phyloP scores from a whole-genome alignment of 192 early-diverging fungal genomes.

The Entomortierella chlamydospora region DNA sequence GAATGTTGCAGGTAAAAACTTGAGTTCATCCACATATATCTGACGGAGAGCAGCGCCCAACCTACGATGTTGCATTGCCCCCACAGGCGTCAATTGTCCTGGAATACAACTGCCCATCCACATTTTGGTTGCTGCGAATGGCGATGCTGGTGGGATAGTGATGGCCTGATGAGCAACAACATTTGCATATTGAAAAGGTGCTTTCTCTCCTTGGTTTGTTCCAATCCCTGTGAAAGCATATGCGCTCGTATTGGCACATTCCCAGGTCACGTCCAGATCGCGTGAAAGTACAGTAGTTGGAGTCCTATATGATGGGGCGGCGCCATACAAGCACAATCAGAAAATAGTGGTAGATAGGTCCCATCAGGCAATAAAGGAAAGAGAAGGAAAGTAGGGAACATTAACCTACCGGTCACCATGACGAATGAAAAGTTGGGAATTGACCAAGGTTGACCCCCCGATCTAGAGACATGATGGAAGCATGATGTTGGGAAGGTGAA shows the following conservation, averaged over 20 bases:
- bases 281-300: slow-evolving; percentile 25
- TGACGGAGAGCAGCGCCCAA: slow-evolving; percentile 46
- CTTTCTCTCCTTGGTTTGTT: slow-evolving; percentile 5
- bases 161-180: slow-evolving; percentile 40
- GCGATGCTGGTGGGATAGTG: slow-evolving; percentile 29
- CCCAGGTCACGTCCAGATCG: slow-evolving; percentile 36
- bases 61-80: slow-evolving; percentile 49
- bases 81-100: slow-evolving; percentile 41
- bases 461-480: slow-evolving; percentile 3
- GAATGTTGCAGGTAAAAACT: slow-evolving; percentile 16
- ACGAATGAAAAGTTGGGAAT: slow-evolving; percentile 43
- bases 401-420: slow-evolving; percentile 51
- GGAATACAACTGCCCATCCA: slow-evolving; percentile 46
- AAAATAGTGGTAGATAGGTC: too few relatives aligned
- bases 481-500: neutral
- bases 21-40: slow-evolving; percentile 37
- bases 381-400: too few relatives aligned
- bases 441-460: slow-evolving; percentile 14
- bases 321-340: too few relatives aligned
- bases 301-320: slow-evolving; percentile 7
- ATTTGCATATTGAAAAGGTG: slow-evolving; percentile 32
- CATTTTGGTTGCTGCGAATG: slow-evolving; percentile 27
- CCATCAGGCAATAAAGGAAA: too few relatives aligned
- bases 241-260: slow-evolving; percentile 31
- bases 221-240: slow-evolving; percentile 36